Conservation (phyloP, 352 stramenopile species). For the Saprolegnia parasitica region DNA sequence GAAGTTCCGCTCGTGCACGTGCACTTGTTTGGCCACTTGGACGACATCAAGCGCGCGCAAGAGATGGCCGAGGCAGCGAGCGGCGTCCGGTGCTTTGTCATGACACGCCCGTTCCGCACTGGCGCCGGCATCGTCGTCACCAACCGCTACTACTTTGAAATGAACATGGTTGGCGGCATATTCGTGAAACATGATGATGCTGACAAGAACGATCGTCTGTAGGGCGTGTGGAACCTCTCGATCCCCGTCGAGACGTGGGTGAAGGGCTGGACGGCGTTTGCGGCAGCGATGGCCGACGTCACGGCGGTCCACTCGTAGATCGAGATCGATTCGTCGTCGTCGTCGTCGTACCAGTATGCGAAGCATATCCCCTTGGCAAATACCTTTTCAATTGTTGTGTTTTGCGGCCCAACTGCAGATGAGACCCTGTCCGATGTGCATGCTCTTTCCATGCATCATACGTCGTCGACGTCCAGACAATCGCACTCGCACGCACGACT, state of each 20-base stretch:
- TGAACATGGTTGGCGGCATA: no score
- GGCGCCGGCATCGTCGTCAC: not conserved
- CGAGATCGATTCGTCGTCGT: not conserved
- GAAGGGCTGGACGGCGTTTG: constrained; percentile 24
- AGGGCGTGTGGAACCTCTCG: constrained; percentile 11
- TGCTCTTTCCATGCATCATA: no score
- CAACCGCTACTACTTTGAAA: constrained; percentile 6
- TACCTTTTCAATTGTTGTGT: no score
- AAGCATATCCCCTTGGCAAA: no score
- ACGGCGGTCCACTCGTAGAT: not conserved
- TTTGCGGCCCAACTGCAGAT: no score
- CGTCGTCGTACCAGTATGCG: no score
- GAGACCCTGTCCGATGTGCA: no score
- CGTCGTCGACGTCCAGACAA: no score
- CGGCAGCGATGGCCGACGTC: not conserved
- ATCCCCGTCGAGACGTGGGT: constrained; percentile 25
- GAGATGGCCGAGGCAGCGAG: not conserved
- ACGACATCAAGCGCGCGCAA: constrained; percentile 11
- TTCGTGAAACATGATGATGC: not conserved
- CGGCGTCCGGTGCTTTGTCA: constrained; percentile 20
- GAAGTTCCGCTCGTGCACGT: constrained; percentile 34
- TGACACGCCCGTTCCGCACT: constrained; percentile 15
- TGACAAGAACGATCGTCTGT: not conserved
- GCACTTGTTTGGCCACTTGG: constrained; percentile 23
- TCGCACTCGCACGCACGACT: no score